Percentiles rank a stretch among this genome's conserved stretches.
These are phyloP conservation scores for Pichia sp. DNA, from an alignment of 1,139 yeast genomes.

Conservation along the genomic window DNA sequence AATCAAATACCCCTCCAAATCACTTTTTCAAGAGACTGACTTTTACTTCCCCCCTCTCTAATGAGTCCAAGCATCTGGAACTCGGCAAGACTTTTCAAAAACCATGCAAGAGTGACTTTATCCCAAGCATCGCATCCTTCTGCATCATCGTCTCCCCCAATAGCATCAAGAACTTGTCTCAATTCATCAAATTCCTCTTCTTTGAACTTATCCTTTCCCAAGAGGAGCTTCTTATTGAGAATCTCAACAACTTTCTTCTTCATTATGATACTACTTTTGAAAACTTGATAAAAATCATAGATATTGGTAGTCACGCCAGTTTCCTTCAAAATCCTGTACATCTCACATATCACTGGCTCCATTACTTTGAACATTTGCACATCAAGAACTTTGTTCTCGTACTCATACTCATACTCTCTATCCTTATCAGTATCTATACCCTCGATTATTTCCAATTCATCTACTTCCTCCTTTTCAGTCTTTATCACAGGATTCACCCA, in stretches of 20 bases:
- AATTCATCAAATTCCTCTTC: slow-evolving; percentile 3
- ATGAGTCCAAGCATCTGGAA: slow-evolving; percentile 47
- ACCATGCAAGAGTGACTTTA: slow-evolving; percentile 43
- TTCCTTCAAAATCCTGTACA: slow-evolving; percentile 71
- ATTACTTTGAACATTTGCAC: slow-evolving; percentile 21
- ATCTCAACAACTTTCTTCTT: slow-evolving; percentile 32
- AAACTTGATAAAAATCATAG: slow-evolving; percentile 71
- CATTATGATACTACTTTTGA: slow-evolving; percentile 45
- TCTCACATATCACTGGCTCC: slow-evolving; percentile 48
- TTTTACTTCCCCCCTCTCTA: slow-evolving; percentile 40
- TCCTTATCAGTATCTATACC: too few relatives aligned
- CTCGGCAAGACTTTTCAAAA: slow-evolving; percentile 52
- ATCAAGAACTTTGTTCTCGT: slow-evolving; percentile 8
- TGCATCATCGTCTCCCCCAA: slow-evolving; percentile 23
- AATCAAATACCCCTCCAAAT: slow-evolving; percentile 53
- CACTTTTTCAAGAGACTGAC: slow-evolving; percentile 49
- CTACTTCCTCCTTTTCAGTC: slow-evolving; percentile 2
- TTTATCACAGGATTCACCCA: too few relatives aligned
- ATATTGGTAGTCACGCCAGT: slow-evolving; percentile 70
- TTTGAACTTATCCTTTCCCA: slow-evolving; percentile 5
- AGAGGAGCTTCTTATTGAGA: slow-evolving; percentile 23
- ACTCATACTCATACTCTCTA: slow-evolving; percentile 3
- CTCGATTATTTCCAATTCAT: too few relatives aligned
- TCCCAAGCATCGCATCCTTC: too few relatives aligned
- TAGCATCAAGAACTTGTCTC: slow-evolving; percentile 10